These are phyloP conservation scores for Silene noctiflora DNA, from an alignment of 179 eudicot genomes.

Conservation along the genomic window DNA sequence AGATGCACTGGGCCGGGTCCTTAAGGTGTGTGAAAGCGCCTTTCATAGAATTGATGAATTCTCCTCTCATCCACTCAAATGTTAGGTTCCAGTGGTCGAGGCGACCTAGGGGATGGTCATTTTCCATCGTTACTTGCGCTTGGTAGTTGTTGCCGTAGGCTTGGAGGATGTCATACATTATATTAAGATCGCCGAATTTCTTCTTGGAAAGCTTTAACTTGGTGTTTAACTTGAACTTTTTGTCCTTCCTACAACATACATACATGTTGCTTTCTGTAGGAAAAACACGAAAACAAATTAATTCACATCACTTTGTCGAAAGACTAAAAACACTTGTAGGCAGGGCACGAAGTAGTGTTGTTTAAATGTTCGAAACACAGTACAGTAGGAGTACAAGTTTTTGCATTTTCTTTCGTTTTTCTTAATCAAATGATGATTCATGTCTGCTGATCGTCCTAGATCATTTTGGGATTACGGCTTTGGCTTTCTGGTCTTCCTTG, in stretches of 20 bases:
- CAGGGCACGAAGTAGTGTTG: too few relatives aligned
- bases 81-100: conserved; percentile 96
- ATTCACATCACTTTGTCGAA: neutral
- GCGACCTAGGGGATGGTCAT: conserved; percentile 68
- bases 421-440: too few relatives aligned
- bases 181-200: conserved; percentile 56
- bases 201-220: conserved; percentile 46
- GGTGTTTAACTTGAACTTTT: conserved; percentile 45
- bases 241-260: conserved; percentile 66
- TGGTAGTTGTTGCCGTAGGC: conserved; percentile 60
- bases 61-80: conserved; percentile 95
- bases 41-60: conserved; percentile 62
- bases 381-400: too few relatives aligned
- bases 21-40: conserved; percentile 68
- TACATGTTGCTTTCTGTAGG: conserved; percentile 45
- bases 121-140: conserved; percentile 80
- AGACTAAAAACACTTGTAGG: too few relatives aligned
- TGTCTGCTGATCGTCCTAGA: too few relatives aligned
- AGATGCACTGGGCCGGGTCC: conserved; percentile 62
- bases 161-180: conserved; percentile 67
- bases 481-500: too few relatives aligned
- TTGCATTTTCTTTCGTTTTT: too few relatives aligned
- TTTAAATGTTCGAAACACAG: too few relatives aligned
- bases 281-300: neutral
- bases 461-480: too few relatives aligned